Evolutionary conservation across 176 grass and related monocot species (phyloP), one percentile per base, ranked within the genome.

Genomic region (Zea luxurians): DNA sequence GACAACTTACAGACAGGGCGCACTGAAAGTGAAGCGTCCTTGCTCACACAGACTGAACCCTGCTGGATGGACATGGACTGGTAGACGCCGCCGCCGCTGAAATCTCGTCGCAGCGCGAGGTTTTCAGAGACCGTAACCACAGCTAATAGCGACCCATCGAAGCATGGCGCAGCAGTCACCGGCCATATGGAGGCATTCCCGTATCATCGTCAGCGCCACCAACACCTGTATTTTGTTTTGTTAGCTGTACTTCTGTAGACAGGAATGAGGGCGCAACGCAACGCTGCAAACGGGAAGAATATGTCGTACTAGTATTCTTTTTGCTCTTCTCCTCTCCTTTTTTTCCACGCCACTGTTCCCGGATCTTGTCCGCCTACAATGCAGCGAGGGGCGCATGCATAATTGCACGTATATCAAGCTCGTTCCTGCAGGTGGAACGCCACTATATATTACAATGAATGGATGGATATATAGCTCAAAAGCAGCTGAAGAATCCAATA

Each of bases 291-390:
- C 11, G 18, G 66, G 70, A 61, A 16, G 16, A 40, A 68, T 16
- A 48, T 20, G 81, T 38, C 7, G 21, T 48, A 42, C 15, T 48
- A 36, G 21, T 16, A 71, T 67, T 75, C 80, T 20, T 67, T 76
- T 75, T 83, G 21, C 6, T 68, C 34, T 1, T 78, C 4, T 63
- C 35, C 37, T 78, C 2, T 64, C 10, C 2, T 18, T 27, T 27
- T 27, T 71, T 53, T 64, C 47, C 2, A 36, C 13, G 8, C 37
- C 57, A 78, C 37, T 84, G 75, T 78, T 84, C 20, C 35, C 10
- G 20, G 67, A 57, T 84, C 75, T 78, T 84, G 83, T 78, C 75
- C 64, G 83, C 57, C 37, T 78, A 69, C 66, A 59, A 59, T 21
- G 9, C 55, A 84, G 37, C 20, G 34, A 27, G 21, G 21, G 34